Evolutionary conservation across 495 filamentous ascomycete genomes (phyloP).

Genomic region (Melanomma pulvis-pyrius): DNA sequence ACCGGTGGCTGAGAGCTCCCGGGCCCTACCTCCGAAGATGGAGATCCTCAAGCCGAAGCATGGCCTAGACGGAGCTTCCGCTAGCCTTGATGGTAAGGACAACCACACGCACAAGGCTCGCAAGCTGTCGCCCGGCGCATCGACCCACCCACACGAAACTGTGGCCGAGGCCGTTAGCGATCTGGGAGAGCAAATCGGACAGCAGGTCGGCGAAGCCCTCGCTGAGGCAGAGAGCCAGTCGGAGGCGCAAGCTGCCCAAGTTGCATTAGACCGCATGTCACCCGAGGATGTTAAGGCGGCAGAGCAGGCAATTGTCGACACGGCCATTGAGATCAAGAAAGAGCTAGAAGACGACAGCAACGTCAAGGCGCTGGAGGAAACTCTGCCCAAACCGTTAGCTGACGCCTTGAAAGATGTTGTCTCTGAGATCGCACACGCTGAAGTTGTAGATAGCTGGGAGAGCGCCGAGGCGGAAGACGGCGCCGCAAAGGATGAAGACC

Average conservation of each 20-base stretch:
- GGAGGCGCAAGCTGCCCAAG: conserved; percentile 30
- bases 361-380: conserved; percentile 53
- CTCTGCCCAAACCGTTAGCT: conserved; percentile 54
- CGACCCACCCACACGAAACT: conserved; percentile 51
- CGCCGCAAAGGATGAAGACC: conserved; percentile 65
- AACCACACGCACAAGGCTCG: conserved; percentile 39
- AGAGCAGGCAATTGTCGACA: conserved; percentile 48
- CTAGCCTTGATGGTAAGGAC: conserved; percentile 23
- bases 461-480: conserved; percentile 72
- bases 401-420: conserved; percentile 61
- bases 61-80: conserved; percentile 37
- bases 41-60: conserved; percentile 47
- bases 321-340: conserved; percentile 57
- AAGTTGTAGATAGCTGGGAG: conserved; percentile 70
- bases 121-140: conserved; percentile 39
- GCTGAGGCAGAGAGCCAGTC: conserved; percentile 52
- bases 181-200: conserved; percentile 67
- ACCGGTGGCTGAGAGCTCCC: conserved; percentile 42
- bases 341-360: conserved; percentile 62
- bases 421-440: conserved; percentile 59
- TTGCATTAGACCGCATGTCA: conserved; percentile 27
- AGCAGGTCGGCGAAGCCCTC: conserved; percentile 68
- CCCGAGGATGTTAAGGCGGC: conserved; percentile 46
- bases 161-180: conserved; percentile 72
- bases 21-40: conserved; percentile 35